Conservation (phyloP, 2,329 filamentous ascomycete genomes). For the Pseudogymnoascus sp. region DNA sequence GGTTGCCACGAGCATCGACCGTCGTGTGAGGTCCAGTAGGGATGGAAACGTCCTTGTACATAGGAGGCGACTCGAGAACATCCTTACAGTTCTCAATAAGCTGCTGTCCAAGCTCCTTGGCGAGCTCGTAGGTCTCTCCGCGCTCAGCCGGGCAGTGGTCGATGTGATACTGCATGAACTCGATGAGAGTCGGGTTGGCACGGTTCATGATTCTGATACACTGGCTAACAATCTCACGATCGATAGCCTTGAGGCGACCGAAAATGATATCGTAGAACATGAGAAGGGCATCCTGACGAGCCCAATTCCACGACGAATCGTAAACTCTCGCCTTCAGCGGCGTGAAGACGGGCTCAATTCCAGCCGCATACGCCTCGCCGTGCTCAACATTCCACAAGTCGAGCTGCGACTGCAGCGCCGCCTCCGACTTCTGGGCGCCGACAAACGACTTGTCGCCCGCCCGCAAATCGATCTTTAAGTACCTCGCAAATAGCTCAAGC, state of each 20-base stretch:
- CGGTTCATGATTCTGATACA: conserved; percentile 99
- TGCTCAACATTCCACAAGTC: conserved; percentile 95
- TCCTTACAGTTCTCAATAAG: conserved; percentile 98
- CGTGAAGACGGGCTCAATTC: conserved; percentile 91
- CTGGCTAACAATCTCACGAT: conserved; percentile 95
- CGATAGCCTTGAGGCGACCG: conserved; percentile 81
- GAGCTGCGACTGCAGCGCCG: conserved; percentile 82
- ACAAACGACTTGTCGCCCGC: conserved; percentile 93
- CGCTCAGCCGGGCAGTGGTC: conserved; percentile 96
- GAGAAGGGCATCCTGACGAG: conserved; percentile 87
- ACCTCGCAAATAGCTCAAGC: conserved; percentile 86
- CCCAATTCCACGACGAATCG: conserved; percentile 99
- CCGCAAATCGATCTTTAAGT: conserved; percentile 93
- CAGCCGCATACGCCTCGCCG: conserved; percentile 89
- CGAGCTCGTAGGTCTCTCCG: conserved; percentile 95
- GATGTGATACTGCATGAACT: conserved; percentile 99
- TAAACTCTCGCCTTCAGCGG: conserved; percentile 90
- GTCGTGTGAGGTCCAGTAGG: conserved; percentile 88
- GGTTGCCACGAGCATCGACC: conserved; percentile 85
- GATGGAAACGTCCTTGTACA: conserved; percentile 91
- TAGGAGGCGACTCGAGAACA: conserved; percentile 71
- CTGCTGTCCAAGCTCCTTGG: conserved; percentile 85
- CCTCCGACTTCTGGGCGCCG: conserved; percentile 73
- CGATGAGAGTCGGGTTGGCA: conserved; percentile 87
- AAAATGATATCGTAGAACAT: conserved; percentile 99